Conservation (phyloP, 441 rosid genomes). For the Hypseocharis bilobata region DNA sequence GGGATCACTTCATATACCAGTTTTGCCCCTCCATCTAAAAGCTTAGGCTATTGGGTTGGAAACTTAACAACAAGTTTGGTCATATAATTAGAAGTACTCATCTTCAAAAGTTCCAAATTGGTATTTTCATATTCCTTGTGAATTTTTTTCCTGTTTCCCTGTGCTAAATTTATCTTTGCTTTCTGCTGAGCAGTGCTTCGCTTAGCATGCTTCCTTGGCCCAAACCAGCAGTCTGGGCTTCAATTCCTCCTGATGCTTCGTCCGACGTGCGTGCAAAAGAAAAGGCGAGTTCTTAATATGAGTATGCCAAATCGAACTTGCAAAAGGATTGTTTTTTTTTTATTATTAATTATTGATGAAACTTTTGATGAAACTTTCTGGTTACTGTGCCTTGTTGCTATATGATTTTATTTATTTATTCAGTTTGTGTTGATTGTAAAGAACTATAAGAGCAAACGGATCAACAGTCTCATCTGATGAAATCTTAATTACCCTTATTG, state of each 20-base stretch:
- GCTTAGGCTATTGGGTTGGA: no score
- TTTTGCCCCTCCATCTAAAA: no score
- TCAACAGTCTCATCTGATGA: not conserved
- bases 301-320: not conserved
- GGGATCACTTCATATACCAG: no score
- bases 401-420: not conserved
- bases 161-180: slow-evolving; percentile 15
- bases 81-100: slow-evolving; percentile 8
- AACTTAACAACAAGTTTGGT: no score
- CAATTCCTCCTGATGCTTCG: slow-evolving; percentile 73
- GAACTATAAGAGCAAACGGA: not conserved
- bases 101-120: not conserved
- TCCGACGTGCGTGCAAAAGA: slow-evolving; percentile 82
- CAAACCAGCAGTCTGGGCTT: slow-evolving; percentile 92
- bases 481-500: not conserved
- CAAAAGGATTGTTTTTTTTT: not conserved
- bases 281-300: slow-evolving; percentile 53
- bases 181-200: slow-evolving; percentile 60
- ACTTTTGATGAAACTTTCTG: not conserved
- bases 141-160: slow-evolving; percentile 13
- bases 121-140: not conserved
- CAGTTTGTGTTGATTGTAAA: not conserved
- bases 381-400: not conserved
- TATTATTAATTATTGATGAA: not conserved
- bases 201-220: slow-evolving; percentile 99